phyloP scores from a whole-genome alignment of 2,329 filamentous ascomycete genomes.

The Tolypocladium inflatum region DNA sequence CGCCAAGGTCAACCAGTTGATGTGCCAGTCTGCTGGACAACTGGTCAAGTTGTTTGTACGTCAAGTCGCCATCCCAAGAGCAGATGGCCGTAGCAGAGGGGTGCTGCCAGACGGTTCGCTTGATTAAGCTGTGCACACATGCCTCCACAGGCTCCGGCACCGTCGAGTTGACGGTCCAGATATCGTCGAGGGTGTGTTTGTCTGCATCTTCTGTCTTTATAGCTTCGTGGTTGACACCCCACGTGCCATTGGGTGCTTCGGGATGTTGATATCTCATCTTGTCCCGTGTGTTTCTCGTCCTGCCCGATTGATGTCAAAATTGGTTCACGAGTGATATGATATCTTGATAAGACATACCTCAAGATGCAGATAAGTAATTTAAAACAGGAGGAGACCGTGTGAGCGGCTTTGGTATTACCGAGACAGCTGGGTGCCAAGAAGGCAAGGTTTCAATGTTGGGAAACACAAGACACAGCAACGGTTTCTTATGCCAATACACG shows the following conservation, averaged over 20 bases:
- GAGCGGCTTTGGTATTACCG: not conserved
- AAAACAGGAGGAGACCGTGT: not conserved
- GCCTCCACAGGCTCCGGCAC: constrained; percentile 6
- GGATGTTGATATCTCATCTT: constrained; percentile 1
- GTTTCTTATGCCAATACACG: not conserved
- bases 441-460: not conserved
- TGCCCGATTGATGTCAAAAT: not conserved
- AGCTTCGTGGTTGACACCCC: not conserved
- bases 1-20: constrained; percentile 8
- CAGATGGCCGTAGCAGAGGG: constrained; percentile 26
- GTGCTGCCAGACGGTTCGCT: constrained; percentile 19
- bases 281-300: not conserved
- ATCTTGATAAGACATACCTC: not conserved
- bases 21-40: constrained; percentile 6
- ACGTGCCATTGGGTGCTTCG: not conserved
- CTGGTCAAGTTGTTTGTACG: constrained; percentile 25
- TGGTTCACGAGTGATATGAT: not conserved
- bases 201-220: constrained; percentile 4
- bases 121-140: constrained; percentile 31
- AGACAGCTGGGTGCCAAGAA: not conserved
- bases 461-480: not conserved
- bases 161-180: constrained; percentile 7
- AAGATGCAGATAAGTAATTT: not conserved
- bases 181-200: not conserved
- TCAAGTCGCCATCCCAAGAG: constrained; percentile 33